Percentiles rank a stretch among this genome's conserved stretches.
These are phyloP conservation scores for Porphyrellus cyaneotinctus DNA, from an alignment of 768 basidiomycete genomes.

Conservation along the genomic window DNA sequence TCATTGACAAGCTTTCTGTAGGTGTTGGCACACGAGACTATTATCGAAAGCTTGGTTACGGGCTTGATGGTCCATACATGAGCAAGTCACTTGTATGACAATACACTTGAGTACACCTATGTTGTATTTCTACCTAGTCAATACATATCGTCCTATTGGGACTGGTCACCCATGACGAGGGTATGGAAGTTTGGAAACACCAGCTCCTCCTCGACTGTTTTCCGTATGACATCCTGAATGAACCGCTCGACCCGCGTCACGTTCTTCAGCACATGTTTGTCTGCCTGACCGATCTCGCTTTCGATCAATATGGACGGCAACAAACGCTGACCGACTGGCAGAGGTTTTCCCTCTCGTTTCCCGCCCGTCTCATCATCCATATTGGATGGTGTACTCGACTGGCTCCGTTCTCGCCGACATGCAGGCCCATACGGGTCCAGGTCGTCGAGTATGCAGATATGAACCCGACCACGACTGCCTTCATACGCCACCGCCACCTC, in stretches of 20 bases:
- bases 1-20: conserved; percentile 25
- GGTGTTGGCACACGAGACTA: conserved; percentile 97
- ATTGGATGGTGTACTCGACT: conserved; percentile 55
- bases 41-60: conserved; percentile 91
- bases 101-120: conserved; percentile 1
- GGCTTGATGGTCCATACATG: conserved; percentile 97
- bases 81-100: conserved; percentile 65
- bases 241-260: conserved; percentile 94
- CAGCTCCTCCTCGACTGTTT: conserved; percentile 91
- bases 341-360: conserved; percentile 53
- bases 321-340: conserved; percentile 78
- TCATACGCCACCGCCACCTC: conserved; percentile 92
- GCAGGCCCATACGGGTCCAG: conserved; percentile 81
- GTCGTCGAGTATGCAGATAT: conserved; percentile 86
- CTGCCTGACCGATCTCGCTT: conserved; percentile 93
- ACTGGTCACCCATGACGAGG: conserved; percentile 46
- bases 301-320: conserved; percentile 89
- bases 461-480: conserved; percentile 73
- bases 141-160: neutral
- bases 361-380: conserved; percentile 53
- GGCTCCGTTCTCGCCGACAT: conserved; percentile 45
- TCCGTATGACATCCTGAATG: conserved; percentile 92
- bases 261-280: conserved; percentile 94
- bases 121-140: conserved; percentile 9
- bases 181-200: conserved; percentile 97